Conservation (phyloP, 2,329 filamentous ascomycete genomes). For the Epichloe gansuensis region DNA sequence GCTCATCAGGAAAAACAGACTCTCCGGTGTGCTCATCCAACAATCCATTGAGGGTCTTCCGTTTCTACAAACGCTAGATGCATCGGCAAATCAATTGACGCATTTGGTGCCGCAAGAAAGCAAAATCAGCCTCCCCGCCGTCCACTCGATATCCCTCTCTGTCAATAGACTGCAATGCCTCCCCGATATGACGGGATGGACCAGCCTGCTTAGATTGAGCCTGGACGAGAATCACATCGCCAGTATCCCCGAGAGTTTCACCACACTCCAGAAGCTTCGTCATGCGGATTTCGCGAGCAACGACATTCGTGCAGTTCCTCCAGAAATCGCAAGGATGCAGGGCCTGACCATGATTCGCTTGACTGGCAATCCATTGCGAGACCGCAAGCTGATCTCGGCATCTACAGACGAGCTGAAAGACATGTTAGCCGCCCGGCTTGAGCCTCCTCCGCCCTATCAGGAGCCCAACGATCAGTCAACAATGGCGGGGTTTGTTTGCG, state of each 20-base stretch:
- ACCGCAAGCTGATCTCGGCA: constrained; percentile 75
- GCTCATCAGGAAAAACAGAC: constrained; percentile 61
- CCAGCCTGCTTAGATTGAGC: constrained; percentile 56
- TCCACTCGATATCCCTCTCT: constrained; percentile 65
- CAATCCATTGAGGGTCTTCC: constrained; percentile 43
- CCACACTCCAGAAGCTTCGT: constrained; percentile 51
- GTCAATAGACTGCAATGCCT: constrained; percentile 65
- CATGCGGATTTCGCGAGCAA: constrained; percentile 79
- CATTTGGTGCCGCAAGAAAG: constrained; percentile 33
- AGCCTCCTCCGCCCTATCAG: constrained; percentile 36
- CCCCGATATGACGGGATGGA: constrained; percentile 64
- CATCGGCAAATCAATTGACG: constrained; percentile 62
- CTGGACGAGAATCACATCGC: constrained; percentile 73
- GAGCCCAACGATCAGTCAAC: constrained; percentile 16
- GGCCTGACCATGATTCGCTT: constrained; percentile 61
- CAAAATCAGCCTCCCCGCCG: constrained; percentile 49
- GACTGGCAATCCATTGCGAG: constrained; percentile 78
- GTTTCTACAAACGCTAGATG: constrained; percentile 61
- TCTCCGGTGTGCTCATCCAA: constrained; percentile 60
- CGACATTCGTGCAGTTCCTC: constrained; percentile 61
- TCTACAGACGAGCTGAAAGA: constrained; percentile 70
- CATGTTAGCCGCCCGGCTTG: constrained; percentile 52
- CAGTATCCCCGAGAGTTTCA: constrained; percentile 64
- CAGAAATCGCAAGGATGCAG: constrained; percentile 69
- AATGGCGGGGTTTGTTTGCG: constrained; percentile 11